Evolutionary conservation across 1,139 yeast species (phyloP).

Genomic region (Petasospora rhodanensis): DNA sequence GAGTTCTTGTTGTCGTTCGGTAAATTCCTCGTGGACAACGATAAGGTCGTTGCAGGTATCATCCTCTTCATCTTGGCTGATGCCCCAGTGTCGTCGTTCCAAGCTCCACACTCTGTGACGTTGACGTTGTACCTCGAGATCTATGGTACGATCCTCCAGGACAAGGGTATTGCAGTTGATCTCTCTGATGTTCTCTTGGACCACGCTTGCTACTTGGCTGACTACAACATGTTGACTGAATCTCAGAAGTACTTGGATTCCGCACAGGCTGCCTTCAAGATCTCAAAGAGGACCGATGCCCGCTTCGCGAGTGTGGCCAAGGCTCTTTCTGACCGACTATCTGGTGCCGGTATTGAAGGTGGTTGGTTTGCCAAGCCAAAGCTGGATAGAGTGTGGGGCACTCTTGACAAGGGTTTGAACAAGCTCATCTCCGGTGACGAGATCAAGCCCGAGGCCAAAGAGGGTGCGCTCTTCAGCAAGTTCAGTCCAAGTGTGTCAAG

Average conservation of each 20-base stretch:
- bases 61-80: conserved; percentile 48
- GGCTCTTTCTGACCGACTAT: conserved; percentile 39
- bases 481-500: conserved; percentile 64
- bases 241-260: conserved; percentile 59
- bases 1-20: conserved; percentile 54
- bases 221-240: conserved; percentile 50
- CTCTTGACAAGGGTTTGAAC: conserved; percentile 69
- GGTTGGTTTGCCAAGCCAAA: conserved; percentile 67
- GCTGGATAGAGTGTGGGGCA: conserved; percentile 84
- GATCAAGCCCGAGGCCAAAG: conserved; percentile 33
- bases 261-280: conserved; percentile 41
- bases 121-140: conserved; percentile 59
- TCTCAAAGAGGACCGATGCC: conserved; percentile 39
- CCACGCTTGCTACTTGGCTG: conserved; percentile 64
- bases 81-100: conserved; percentile 35
- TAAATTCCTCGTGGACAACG: conserved; percentile 39
- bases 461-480: conserved; percentile 65
- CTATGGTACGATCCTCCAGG: conserved; percentile 54
- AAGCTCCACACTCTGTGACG: conserved; percentile 28
- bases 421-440: conserved; percentile 93
- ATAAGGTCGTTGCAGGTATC: conserved; percentile 37
- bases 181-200: conserved; percentile 50
- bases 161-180: conserved; percentile 34
- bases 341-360: conserved; percentile 36
- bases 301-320: conserved; percentile 33